These are phyloP conservation scores for Dendrocalamus latiflorus DNA, from an alignment of 202 grass and related monocot genomes.

Conservation along the genomic window DNA sequence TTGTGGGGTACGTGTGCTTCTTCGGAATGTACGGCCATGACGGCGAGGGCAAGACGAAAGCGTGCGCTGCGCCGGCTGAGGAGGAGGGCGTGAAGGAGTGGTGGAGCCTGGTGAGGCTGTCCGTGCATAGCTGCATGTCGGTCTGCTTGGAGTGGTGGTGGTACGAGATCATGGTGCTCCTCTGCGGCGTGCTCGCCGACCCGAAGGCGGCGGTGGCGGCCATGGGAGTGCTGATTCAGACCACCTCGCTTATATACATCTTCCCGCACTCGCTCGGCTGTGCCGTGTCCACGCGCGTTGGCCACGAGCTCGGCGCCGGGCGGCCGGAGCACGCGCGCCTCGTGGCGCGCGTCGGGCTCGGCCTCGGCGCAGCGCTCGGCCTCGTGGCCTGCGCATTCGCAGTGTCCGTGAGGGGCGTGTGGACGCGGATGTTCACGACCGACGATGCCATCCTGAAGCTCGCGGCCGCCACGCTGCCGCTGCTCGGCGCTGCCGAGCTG, in stretches of 20 bases:
- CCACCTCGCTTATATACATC: too few species aligned
- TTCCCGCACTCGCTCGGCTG: slow-evolving; percentile 73
- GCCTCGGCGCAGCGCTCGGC: slow-evolving; percentile 47
- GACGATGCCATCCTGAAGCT: slow-evolving; percentile 57
- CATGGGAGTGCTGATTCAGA: too few species aligned
- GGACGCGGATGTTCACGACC: slow-evolving; percentile 60
- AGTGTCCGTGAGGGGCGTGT: slow-evolving; percentile 49
- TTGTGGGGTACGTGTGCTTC: slow-evolving; percentile 54
- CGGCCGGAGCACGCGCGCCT: slow-evolving; percentile 58
- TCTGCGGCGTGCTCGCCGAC: slow-evolving; percentile 67
- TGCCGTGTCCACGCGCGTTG: slow-evolving; percentile 73
- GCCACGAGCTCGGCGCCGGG: slow-evolving; percentile 65
- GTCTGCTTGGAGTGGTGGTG: slow-evolving; percentile 96
- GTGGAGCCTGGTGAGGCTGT: too few species aligned
- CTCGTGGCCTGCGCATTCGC: slow-evolving; percentile 55
- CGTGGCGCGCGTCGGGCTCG: slow-evolving; percentile 52
- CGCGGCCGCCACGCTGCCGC: slow-evolving; percentile 47
- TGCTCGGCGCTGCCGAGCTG: slow-evolving; percentile 60
- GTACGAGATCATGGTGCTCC: slow-evolving; percentile 93
- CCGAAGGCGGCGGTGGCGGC: slow-evolving; percentile 58
- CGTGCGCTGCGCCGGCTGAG: too few species aligned
- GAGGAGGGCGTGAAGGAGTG: too few species aligned
- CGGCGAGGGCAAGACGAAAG: slow-evolving; percentile 16
- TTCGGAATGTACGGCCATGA: slow-evolving; percentile 41
- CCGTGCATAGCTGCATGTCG: slow-evolving; percentile 75